phyloP scores from a whole-genome alignment of 2,329 filamentous ascomycete species.

The Apiospora sp. region DNA sequence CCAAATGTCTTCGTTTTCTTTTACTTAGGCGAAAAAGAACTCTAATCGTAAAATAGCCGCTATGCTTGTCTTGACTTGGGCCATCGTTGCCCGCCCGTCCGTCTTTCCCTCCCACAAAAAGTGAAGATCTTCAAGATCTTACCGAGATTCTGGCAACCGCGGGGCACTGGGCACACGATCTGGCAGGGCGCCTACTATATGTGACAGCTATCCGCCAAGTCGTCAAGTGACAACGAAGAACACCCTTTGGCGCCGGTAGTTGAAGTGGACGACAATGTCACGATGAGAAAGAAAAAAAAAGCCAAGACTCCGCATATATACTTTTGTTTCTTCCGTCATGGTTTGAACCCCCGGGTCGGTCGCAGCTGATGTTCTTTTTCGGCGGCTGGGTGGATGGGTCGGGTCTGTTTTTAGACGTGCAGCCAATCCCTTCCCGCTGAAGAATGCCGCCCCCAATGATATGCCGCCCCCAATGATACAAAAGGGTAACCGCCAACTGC shows the following conservation, averaged over 20 bases:
- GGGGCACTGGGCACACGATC: background rate
- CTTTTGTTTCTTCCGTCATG: background rate
- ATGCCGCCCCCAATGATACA: background rate
- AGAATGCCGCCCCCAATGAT: background rate
- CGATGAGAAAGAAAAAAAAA: background rate
- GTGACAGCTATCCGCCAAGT: background rate
- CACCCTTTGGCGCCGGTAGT: background rate
- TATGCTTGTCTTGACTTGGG: background rate
- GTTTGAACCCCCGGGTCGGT: background rate
- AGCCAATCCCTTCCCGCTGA: constrained; percentile 9
- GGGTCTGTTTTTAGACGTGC: background rate
- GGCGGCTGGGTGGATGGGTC: constrained; percentile 10
- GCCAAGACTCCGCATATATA: background rate
- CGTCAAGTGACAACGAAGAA: background rate
- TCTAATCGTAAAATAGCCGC: background rate
- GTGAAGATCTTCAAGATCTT: constrained; percentile 4
- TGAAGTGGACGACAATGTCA: background rate
- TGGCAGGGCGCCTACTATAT: constrained; percentile 1
- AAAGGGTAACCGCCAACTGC: constrained; percentile 6
- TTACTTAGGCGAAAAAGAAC: background rate
- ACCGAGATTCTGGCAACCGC: constrained; percentile 3
- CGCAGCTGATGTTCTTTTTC: background rate
- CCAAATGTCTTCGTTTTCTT: background rate
- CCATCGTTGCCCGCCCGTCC: background rate
- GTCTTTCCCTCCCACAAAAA: background rate